phyloP scores from a whole-genome alignment of 2,329 filamentous ascomycete genomes.

The Calonectria pseudoturangicola region DNA sequence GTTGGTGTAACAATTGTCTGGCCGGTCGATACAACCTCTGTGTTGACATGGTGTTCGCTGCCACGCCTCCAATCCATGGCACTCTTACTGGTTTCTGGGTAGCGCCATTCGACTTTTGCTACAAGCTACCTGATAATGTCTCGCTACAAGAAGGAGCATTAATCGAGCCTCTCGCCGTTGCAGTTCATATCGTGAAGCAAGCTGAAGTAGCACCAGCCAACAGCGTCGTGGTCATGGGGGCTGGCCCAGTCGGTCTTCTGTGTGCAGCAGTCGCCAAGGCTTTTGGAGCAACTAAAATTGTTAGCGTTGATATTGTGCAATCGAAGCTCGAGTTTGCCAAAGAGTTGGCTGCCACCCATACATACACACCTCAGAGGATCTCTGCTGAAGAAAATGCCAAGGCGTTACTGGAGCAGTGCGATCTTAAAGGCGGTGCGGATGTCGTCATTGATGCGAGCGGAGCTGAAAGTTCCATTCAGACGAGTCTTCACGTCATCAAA shows the following conservation, averaged over 20 bases:
- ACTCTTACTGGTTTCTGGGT: conserved; percentile 87
- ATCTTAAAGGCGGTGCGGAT: neutral
- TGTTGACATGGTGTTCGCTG: conserved; percentile 89
- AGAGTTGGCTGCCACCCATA: neutral
- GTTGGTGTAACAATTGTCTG: conserved; percentile 84
- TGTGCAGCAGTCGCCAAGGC: conserved; percentile 4
- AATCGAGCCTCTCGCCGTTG: conserved; percentile 90
- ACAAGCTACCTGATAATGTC: conserved; percentile 86
- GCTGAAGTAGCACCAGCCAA: neutral
- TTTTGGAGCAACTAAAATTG: neutral
- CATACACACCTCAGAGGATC: neutral
- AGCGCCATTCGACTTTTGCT: conserved; percentile 91
- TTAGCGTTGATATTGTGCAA: neutral
- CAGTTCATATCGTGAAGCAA: conserved; percentile 86
- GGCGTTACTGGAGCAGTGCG: neutral
- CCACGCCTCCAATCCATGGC: conserved; percentile 91
- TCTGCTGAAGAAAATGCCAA: neutral
- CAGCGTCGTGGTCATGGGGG: neutral
- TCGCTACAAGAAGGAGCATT: conserved; percentile 89
- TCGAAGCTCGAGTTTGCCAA: neutral
- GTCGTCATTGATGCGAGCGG: neutral
- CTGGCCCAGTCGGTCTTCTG: neutral
- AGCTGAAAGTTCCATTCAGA: neutral
- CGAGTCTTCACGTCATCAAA: neutral
- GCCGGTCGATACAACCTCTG: conserved; percentile 94